phyloP scores from a whole-genome alignment of 805 yeast species.

The Komagataella pseudopastoris region DNA sequence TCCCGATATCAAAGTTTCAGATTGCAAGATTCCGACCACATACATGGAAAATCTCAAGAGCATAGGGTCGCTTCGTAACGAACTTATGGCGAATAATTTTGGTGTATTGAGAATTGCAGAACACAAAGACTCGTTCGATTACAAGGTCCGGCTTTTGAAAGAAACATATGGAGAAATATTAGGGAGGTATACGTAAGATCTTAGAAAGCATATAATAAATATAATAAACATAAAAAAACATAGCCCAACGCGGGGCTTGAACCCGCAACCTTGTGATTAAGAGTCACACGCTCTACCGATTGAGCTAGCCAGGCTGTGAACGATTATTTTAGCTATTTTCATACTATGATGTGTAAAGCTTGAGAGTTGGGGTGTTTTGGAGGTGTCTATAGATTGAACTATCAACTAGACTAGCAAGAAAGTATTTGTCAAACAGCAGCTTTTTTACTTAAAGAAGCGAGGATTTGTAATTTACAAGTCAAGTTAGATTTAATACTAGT shows the following conservation, averaged over 20 bases:
- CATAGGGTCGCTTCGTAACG: not conserved
- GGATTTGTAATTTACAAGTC: too few species aligned
- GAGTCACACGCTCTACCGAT: slow-evolving; percentile 1
- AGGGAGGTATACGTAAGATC: not conserved
- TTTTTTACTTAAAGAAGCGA: too few species aligned
- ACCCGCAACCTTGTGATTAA: slow-evolving; percentile 1
- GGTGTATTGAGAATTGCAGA: not conserved
- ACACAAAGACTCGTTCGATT: not conserved
- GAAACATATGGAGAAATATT: not conserved
- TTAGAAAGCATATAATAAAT: not conserved
- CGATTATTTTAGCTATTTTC: not conserved
- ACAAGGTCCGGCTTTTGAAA: not conserved
- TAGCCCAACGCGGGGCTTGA: slow-evolving; percentile 1
- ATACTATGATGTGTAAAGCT: too few species aligned
- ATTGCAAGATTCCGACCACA: not conserved
- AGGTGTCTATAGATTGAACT: too few species aligned
- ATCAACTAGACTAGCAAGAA: too few species aligned
- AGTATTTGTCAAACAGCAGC: too few species aligned
- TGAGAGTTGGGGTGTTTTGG: too few species aligned
- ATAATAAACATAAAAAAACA: not conserved
- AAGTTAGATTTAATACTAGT: too few species aligned
- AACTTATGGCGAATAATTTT: not conserved
- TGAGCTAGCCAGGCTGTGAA: slow-evolving; percentile 1
- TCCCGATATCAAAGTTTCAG: not conserved
- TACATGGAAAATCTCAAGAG: not conserved